phyloP scores from a whole-genome alignment of 148 eudicot genomes.

The Limonium bicolor region DNA sequence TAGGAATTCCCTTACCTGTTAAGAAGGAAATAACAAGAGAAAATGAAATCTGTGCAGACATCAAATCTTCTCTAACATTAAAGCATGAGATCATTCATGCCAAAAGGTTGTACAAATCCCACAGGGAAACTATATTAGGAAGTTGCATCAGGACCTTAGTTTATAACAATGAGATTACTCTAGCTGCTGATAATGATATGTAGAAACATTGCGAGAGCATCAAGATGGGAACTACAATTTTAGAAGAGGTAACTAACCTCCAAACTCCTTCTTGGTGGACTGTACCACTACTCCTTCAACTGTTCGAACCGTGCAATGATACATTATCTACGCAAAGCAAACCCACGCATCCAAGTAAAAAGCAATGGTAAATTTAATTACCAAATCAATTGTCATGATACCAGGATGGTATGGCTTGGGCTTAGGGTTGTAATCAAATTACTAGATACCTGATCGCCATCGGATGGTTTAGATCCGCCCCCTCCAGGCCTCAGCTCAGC shows the following conservation, averaged over 20 bases:
- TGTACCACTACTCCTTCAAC: slow-evolving; percentile 66
- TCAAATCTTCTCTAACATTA: too few species aligned
- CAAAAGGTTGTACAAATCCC: too few species aligned
- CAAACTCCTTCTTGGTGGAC: slow-evolving; percentile 58
- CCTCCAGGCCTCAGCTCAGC: slow-evolving; percentile 74
- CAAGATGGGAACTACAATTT: background rate
- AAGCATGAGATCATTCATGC: too few species aligned
- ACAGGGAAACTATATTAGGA: too few species aligned
- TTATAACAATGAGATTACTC: too few species aligned
- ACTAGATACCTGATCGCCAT: slow-evolving; percentile 74
- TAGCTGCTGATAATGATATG: too few species aligned
- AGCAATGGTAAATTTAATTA: background rate
- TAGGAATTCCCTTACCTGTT: slow-evolving; percentile 72
- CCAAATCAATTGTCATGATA: background rate
- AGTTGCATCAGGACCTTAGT: too few species aligned
- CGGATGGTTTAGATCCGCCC: slow-evolving; percentile 55
- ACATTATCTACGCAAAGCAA: slow-evolving; percentile 34
- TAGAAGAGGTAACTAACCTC: slow-evolving; percentile 33
- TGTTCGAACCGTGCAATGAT: slow-evolving; percentile 80
- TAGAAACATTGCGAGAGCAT: too few species aligned
- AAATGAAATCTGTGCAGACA: too few species aligned
- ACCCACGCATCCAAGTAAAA: background rate
- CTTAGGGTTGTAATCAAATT: too few species aligned
- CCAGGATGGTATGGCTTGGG: background rate
- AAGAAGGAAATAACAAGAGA: too few species aligned